A percentile compares a stretch with the other conserved stretches of the same genome.
phyloP scores from a whole-genome alignment of 228 moss, liverwort and hornwort species.

The Sphagnum magellanicum region DNA sequence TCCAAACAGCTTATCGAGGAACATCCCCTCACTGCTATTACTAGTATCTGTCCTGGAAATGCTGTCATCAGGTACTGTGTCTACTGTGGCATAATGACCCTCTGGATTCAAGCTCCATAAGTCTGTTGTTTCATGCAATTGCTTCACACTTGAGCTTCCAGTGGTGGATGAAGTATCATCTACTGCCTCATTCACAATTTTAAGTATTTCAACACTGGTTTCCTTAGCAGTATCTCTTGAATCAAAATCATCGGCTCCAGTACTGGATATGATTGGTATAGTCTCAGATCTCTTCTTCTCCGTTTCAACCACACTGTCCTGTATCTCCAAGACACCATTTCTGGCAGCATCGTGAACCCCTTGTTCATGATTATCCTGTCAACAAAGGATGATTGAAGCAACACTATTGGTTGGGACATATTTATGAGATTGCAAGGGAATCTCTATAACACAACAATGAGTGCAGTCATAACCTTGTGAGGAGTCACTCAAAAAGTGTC shows the following conservation, averaged over 20 bases:
- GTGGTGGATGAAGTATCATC: slow-evolving; percentile 16
- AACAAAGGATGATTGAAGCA: too few species aligned
- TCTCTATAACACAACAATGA: too few species aligned
- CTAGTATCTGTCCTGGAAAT: slow-evolving; percentile 25
- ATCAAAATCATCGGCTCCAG: slow-evolving; percentile 34
- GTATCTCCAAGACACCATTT: slow-evolving; percentile 20
- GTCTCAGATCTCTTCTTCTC: slow-evolving; percentile 32
- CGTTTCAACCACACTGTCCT: slow-evolving; percentile 20
- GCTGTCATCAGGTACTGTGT: slow-evolving; percentile 33
- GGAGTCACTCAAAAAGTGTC: too few species aligned
- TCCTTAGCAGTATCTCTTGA: slow-evolving; percentile 37
- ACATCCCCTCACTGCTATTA: slow-evolving; percentile 48
- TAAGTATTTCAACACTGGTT: slow-evolving; percentile 40
- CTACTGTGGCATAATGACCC: slow-evolving; percentile 9
- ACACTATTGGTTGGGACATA: too few species aligned
- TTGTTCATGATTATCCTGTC: too few species aligned
- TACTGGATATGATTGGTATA: slow-evolving; percentile 5
- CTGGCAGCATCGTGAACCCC: not conserved
- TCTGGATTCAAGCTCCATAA: slow-evolving; percentile 40
- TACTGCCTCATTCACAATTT: slow-evolving; percentile 27
- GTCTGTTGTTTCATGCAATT: slow-evolving; percentile 21
- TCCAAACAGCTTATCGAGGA: slow-evolving; percentile 85
- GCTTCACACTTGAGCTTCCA: slow-evolving; percentile 30
- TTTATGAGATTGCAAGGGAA: too few species aligned
- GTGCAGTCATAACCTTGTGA: too few species aligned